Base-by-base conservation (phyloP, 2,329 filamentous ascomycete species). In the Bipolaris gigantea region DNA sequence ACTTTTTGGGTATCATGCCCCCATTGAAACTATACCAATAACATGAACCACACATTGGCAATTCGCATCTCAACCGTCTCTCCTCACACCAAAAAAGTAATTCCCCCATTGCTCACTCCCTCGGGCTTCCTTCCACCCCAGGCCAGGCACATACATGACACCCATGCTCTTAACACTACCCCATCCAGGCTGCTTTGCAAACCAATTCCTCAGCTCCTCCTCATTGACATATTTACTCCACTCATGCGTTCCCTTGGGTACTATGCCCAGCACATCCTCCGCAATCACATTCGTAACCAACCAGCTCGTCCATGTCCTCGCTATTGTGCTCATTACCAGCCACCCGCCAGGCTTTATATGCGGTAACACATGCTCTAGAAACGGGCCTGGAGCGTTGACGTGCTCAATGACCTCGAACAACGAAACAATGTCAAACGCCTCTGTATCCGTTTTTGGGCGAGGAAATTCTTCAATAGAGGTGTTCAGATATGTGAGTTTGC, bases 361-460 rank as follows among this genome's bases (percentile, higher is more conserved):
- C 1, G 85, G 82, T 36, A 89, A 80, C 56, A 90, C 87, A 2
- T 81, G 79, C 45, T 86, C 80, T 4, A 97, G 83, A 62, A 97
- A 96, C 4, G 84, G 79, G 0, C 85, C 83, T 0, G 91, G 91
- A 19, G 85, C 80, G 51, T 88, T 85, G 54, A 99, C 89, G 74
- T 99, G 94, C 76, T 99, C 94, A 50, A 99, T 83, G 4, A 99
- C 94, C 75, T 99, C 94, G 74, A 97, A 99, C 6, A 96, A 75
- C 1, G 89, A 89, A 9, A 99, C 86, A 1, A 97, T 76, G 71
- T 97, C 92, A 76, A 86, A 94, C 33, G 73, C 70, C 11, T 81
- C 78, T 4, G 61, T 54, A n/a, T 55, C 58, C 15, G 60, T 57
- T n/a, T 46, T 38, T 3, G 73, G 72, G 7, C 54, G 45, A 0